Conservation (phyloP, 2,329 filamentous ascomycete species). For the Colletotrichum tamarilloi region DNA sequence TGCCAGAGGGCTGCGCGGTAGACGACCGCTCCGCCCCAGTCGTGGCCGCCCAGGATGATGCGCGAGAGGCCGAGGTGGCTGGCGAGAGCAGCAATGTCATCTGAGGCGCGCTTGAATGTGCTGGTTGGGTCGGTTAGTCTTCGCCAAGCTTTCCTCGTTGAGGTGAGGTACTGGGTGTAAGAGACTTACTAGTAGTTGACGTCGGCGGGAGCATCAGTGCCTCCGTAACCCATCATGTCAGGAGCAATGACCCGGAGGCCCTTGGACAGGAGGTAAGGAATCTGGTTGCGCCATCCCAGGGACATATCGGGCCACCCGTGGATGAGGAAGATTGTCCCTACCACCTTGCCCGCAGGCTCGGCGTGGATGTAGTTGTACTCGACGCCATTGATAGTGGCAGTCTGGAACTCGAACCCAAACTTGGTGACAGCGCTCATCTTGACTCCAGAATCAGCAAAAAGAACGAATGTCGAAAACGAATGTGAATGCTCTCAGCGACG, state of each 20-base stretch:
- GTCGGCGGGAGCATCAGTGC: constrained; percentile 70
- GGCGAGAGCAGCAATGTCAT: constrained; percentile 77
- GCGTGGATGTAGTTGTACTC: constrained; percentile 71
- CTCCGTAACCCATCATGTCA: constrained; percentile 83
- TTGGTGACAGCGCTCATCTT: not conserved
- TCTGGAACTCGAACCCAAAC: constrained; percentile 14
- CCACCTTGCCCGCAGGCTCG: constrained; percentile 49
- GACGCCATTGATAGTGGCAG: constrained; percentile 52
- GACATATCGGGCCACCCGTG: constrained; percentile 81
- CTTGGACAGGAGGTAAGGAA: constrained; percentile 74
- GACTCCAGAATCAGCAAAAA: not conserved
- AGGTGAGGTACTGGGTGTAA: too few relatives aligned
- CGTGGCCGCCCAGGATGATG: constrained; percentile 84
- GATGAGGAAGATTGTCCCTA: constrained; percentile 57
- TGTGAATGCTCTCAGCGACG: not conserved
- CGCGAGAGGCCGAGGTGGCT: constrained; percentile 54
- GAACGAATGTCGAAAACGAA: not conserved
- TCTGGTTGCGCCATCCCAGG: constrained; percentile 84
- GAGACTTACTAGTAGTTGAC: constrained; percentile 19
- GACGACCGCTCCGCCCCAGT: constrained; percentile 81
- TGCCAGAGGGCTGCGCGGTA: constrained; percentile 78
- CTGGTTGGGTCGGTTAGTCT: constrained; percentile 62
- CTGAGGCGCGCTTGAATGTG: constrained; percentile 74
- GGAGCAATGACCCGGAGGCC: constrained; percentile 79
- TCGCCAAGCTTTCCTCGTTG: not conserved